phyloP scores from a whole-genome alignment of 2,329 filamentous ascomycete genomes.

The Alternaria gaisen region DNA sequence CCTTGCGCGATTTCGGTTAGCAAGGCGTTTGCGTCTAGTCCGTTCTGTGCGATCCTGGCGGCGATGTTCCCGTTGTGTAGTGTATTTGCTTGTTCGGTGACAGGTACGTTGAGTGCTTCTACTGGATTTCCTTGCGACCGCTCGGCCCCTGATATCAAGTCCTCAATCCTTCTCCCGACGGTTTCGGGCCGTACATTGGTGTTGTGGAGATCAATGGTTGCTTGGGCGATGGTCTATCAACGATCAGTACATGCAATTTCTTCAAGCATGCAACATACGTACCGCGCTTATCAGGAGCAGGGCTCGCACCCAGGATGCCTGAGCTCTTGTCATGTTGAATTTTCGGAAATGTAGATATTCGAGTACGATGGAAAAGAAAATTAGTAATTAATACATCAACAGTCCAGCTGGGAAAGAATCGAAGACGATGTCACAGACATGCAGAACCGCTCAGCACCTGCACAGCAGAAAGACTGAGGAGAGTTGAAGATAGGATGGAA shows the following conservation, averaged over 20 bases:
- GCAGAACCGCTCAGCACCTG: conserved; percentile 47
- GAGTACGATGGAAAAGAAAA: conserved; percentile 7
- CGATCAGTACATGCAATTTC: conserved; percentile 25
- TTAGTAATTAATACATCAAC: conserved; percentile 47
- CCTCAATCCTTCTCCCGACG: conserved; percentile 35
- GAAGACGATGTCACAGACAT: conserved; percentile 43
- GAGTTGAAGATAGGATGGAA: conserved; percentile 35
- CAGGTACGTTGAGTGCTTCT: conserved; percentile 22
- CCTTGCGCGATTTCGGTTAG: conserved; percentile 26
- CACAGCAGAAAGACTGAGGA: conserved; percentile 42
- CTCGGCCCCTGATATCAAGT: conserved; percentile 36
- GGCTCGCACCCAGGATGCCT: conserved; percentile 32
- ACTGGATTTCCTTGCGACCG: conserved; percentile 20
- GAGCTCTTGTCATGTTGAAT: conserved; percentile 43
- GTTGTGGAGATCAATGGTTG: conserved; percentile 37
- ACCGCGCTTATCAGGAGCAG: conserved; percentile 44
- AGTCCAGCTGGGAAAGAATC: conserved; percentile 47
- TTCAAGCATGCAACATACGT: conserved; percentile 18
- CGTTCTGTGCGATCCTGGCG: conserved; percentile 25
- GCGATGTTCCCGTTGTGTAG: conserved; percentile 21
- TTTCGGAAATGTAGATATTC: neutral
- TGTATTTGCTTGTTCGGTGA: conserved; percentile 15
- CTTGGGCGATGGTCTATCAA: conserved; percentile 35
- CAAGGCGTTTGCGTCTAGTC: conserved; percentile 31
- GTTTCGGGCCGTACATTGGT: conserved; percentile 31